These are phyloP conservation scores for Dendrocalamus latiflorus DNA, from an alignment of 202 grass and related monocot genomes.

Conservation along the genomic window DNA sequence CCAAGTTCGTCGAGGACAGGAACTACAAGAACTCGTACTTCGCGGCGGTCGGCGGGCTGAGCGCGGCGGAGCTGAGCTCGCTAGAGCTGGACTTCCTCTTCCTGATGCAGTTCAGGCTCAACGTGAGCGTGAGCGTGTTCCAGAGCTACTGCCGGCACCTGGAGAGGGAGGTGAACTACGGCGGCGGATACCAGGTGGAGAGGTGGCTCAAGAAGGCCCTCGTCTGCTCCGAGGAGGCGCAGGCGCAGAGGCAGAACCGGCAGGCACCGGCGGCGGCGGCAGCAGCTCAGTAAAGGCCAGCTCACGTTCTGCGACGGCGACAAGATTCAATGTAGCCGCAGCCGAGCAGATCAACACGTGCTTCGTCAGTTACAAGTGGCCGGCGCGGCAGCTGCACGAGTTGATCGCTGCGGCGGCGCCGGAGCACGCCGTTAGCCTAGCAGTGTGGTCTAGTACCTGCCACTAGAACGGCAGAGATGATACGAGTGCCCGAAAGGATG, in stretches of 20 bases:
- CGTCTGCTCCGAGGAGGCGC: slow-evolving; percentile 10
- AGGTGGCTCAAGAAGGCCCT: slow-evolving; percentile 43
- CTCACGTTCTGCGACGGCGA: neutral
- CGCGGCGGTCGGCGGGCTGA: slow-evolving; percentile 64
- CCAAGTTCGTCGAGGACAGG: slow-evolving; percentile 91
- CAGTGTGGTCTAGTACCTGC: neutral
- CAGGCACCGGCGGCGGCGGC: slow-evolving; percentile 14
- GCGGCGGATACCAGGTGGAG: slow-evolving; percentile 60
- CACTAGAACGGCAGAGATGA: neutral
- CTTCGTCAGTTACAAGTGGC: too few species aligned
- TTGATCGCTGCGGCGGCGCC: too few species aligned
- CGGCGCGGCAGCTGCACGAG: too few species aligned
- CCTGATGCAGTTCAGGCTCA: slow-evolving; percentile 78
- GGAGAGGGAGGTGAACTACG: slow-evolving; percentile 72
- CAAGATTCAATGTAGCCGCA: neutral
- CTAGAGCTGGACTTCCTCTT: slow-evolving; percentile 83
- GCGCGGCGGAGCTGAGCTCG: slow-evolving; percentile 50
- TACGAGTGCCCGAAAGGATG: neutral
- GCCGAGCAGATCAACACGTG: too few species aligned
- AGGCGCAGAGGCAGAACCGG: slow-evolving; percentile 11
- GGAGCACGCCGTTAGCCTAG: neutral
- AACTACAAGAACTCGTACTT: slow-evolving; percentile 86
- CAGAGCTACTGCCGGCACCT: slow-evolving; percentile 78
- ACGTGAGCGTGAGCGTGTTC: too few species aligned
- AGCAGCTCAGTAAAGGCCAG: neutral